Percentiles rank a stretch among this genome's conserved stretches.
Evolutionary conservation across 2,329 filamentous ascomycete genomes (phyloP).

Genomic region (Clonostachys rhizophaga): DNA sequence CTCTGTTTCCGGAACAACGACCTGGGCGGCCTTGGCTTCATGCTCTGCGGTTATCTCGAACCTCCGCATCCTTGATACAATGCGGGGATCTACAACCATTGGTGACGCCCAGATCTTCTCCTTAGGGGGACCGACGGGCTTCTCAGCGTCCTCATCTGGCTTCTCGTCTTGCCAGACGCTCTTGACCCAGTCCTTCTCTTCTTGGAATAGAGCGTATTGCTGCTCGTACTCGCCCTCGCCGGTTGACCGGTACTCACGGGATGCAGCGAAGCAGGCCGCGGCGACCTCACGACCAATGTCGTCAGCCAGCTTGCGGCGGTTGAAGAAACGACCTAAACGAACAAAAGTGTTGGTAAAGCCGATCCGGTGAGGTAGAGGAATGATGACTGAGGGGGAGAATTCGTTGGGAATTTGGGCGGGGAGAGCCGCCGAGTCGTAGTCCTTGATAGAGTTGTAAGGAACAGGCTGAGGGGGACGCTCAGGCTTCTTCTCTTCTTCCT

Average conservation of each 20-base stretch:
- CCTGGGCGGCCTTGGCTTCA: constrained; percentile 58
- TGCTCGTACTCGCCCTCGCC: constrained; percentile 28
- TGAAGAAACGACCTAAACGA: constrained; percentile 84
- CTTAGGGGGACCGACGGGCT: constrained; percentile 36
- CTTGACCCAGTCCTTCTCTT: constrained; percentile 84
- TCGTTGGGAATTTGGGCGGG: constrained; percentile 63
- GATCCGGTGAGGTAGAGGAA: constrained; percentile 84
- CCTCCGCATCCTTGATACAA: constrained; percentile 73
- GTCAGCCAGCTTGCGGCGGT: constrained; percentile 79
- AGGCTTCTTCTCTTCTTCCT: constrained; percentile 47
- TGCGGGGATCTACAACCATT: constrained; percentile 70
- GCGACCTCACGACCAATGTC: constrained; percentile 83
- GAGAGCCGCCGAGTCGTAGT: constrained; percentile 64
- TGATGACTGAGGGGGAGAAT: constrained; percentile 67
- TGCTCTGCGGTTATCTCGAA: constrained; percentile 69
- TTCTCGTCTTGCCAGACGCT: constrained; percentile 57
- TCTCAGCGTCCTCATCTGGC: constrained; percentile 30
- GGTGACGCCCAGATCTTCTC: constrained; percentile 74
- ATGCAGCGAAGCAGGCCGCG: constrained; percentile 67
- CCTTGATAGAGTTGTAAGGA: constrained; percentile 68
- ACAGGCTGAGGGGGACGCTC: constrained; percentile 58
- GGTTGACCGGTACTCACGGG: constrained; percentile 44
- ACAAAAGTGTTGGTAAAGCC: constrained; percentile 88
- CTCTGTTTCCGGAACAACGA: constrained; percentile 63
- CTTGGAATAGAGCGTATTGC: constrained; percentile 56